Evolutionary conservation across 2,329 filamentous ascomycete species (phyloP).

Genomic region (Hymenoscyphus linearis): DNA sequence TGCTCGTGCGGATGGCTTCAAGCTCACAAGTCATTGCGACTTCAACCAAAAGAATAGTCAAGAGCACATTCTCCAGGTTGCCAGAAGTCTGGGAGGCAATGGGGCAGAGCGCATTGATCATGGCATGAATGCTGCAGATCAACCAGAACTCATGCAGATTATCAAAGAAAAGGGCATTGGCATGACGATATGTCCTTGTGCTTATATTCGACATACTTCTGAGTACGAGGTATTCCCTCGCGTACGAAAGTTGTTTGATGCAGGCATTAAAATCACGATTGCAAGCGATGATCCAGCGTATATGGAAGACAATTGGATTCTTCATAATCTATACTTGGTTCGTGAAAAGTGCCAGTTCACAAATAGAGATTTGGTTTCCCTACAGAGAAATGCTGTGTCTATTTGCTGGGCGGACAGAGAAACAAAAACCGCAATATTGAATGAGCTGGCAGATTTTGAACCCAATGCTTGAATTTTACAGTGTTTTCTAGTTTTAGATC

Average conservation of each 20-base stretch:
- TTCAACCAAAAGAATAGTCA: constrained; percentile 64
- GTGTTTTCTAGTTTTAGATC: background rate
- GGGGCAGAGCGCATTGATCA: constrained; percentile 66
- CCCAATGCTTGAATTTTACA: background rate
- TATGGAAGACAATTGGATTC: constrained; percentile 45
- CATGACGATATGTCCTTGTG: constrained; percentile 66
- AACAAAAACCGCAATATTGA: constrained; percentile 31
- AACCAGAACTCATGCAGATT: constrained; percentile 46
- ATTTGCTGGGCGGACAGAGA: constrained; percentile 42
- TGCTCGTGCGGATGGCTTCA: constrained; percentile 46
- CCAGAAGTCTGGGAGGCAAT: constrained; percentile 50
- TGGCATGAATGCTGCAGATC: constrained; percentile 55
- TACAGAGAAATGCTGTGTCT: constrained; percentile 39
- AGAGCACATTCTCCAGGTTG: constrained; percentile 48
- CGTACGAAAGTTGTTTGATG: constrained; percentile 37
- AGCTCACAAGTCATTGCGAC: constrained; percentile 60
- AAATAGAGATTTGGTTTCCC: constrained; percentile 38
- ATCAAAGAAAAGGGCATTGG: constrained; percentile 41
- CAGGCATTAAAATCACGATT: constrained; percentile 39
- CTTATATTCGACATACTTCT: constrained; percentile 52
- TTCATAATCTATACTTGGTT: constrained; percentile 42
- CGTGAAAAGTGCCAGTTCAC: constrained; percentile 38
- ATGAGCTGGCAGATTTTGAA: constrained; percentile 12
- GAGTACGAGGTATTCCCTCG: constrained; percentile 38
- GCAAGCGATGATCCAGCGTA: constrained; percentile 43